Evolutionary conservation across 1,284 basidiomycete genomes (phyloP).

Genomic region (Blastosporella zonata): DNA sequence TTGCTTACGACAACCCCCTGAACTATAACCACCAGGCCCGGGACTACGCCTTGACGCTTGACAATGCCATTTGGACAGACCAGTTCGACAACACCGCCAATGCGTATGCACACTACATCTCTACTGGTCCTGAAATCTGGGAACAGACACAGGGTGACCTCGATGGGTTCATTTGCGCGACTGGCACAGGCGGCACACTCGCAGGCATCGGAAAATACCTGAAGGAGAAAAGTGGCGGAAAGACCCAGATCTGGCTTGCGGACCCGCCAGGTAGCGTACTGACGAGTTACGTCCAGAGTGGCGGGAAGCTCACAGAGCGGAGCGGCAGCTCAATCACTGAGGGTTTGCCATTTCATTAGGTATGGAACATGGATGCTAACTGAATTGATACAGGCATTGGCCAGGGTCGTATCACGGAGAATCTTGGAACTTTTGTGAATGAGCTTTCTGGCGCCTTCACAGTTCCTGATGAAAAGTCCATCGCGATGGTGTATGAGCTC

Average conservation of each 20-base stretch:
- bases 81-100: conserved; percentile 97
- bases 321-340: conserved; percentile 94
- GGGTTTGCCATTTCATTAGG: conserved; percentile 49
- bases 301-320: conserved; percentile 78
- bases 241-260: conserved; percentile 90
- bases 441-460: conserved; percentile 81
- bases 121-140: conserved; percentile 98
- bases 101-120: conserved; percentile 82
- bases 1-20: conserved; percentile 91
- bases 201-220: conserved; percentile 87
- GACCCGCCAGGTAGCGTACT: conserved; percentile 96
- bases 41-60: conserved; percentile 76
- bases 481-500: conserved; percentile 92
- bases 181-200: conserved; percentile 94
- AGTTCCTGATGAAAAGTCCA: conserved; percentile 88
- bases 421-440: conserved; percentile 83
- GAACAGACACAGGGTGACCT: conserved; percentile 79
- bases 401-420: conserved; percentile 96
- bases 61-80: conserved; percentile 99
- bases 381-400: conserved; percentile 73
- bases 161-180: conserved; percentile 91
- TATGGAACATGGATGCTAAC: background rate
- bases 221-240: conserved; percentile 81
- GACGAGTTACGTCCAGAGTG: conserved; percentile 81
- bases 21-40: conserved; percentile 99